Evolutionary conservation across 306 rosid genomes (phyloP).

Genomic region (Ormosia emarginata): DNA sequence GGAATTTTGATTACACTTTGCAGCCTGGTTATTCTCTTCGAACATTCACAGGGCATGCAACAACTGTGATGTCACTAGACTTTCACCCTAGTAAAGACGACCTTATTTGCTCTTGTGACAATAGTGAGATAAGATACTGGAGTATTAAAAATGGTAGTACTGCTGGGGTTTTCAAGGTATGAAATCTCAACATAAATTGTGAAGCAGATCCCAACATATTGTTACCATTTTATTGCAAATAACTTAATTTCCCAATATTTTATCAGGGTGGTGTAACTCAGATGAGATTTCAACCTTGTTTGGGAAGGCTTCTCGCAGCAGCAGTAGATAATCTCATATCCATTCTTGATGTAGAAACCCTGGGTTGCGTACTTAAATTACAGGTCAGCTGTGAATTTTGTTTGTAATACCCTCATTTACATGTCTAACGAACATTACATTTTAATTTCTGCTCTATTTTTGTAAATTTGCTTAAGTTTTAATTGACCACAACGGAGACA

Average conservation of each 20-base stretch:
- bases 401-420: background rate
- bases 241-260: constrained; percentile 1
- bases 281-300: constrained; percentile 75
- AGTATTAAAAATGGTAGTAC: constrained; percentile 65
- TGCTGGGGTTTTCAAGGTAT: constrained; percentile 69
- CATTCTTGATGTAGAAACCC: constrained; percentile 64
- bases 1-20: constrained; percentile 22
- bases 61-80: constrained; percentile 70
- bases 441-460: background rate
- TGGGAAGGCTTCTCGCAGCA: constrained; percentile 74
- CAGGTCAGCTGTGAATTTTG: constrained; percentile 42
- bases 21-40: constrained; percentile 75
- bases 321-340: constrained; percentile 50
- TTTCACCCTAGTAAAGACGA: constrained; percentile 75
- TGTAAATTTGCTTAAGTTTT: background rate
- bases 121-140: constrained; percentile 80
- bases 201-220: background rate
- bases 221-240: background rate
- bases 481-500: background rate
- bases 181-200: constrained; percentile 12
- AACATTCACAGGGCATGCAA: constrained; percentile 66
- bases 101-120: constrained; percentile 76
- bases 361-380: constrained; percentile 43
- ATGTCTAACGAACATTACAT: background rate
- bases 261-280: constrained; percentile 75